Percentiles rank a stretch among this genome's conserved stretches.
phyloP scores from a whole-genome alignment of 768 basidiomycete species.

The Thelephora ganbajun region DNA sequence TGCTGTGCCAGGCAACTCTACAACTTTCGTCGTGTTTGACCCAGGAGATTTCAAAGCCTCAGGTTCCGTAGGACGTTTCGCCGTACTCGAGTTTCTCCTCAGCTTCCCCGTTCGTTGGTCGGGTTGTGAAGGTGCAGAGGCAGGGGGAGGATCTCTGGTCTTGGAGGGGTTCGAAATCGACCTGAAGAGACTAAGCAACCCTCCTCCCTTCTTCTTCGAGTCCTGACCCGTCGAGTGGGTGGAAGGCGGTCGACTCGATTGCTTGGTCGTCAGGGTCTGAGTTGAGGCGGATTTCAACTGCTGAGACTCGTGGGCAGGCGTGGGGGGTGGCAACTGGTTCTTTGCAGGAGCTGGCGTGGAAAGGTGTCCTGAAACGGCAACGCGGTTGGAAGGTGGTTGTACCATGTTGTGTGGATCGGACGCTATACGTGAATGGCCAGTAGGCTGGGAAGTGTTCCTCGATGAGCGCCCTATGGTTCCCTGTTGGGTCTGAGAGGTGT shows the following conservation, averaged over 20 bases:
- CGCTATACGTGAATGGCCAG: constrained; percentile 9
- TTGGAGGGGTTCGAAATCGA: constrained; percentile 17
- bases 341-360: constrained; percentile 18
- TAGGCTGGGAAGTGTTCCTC: neutral
- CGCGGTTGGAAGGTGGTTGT: constrained; percentile 13
- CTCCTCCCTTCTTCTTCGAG: constrained; percentile 20
- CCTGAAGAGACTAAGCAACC: constrained; percentile 24
- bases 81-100: neutral
- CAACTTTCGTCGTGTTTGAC: neutral
- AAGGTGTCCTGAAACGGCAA: constrained; percentile 17
- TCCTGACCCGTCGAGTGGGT: constrained; percentile 22
- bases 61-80: neutral
- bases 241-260: constrained; percentile 20
- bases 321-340: constrained; percentile 11
- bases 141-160: constrained; percentile 6
- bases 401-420: constrained; percentile 16
- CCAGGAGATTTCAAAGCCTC: neutral
- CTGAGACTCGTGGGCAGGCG: constrained; percentile 28
- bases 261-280: constrained; percentile 7
- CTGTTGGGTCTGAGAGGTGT: neutral
- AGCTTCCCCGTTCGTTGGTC: constrained; percentile 2
- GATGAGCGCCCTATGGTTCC: neutral
- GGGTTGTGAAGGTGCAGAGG: constrained; percentile 2
- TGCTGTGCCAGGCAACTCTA: neutral
- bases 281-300: constrained; percentile 5